These are phyloP conservation scores for Zea luxurians DNA, from an alignment of 176 grass and related monocot genomes.

Conservation along the genomic window DNA sequence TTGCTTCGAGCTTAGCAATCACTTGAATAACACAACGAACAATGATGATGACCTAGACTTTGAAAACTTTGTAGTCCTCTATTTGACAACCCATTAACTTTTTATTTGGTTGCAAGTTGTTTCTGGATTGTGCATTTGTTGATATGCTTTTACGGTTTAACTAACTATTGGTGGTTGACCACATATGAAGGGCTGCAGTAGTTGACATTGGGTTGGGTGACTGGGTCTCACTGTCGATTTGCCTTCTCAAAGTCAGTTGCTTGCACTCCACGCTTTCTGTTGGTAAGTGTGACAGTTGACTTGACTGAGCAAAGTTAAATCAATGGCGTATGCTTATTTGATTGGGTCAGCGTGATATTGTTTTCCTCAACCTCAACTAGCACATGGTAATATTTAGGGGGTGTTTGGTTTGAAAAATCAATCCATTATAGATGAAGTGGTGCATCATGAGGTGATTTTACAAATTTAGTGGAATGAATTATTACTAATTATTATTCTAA, in stretches of 20 bases:
- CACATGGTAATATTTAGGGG: not conserved
- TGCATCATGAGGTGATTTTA: no score
- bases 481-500: no score
- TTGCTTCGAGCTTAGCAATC: slow-evolving; percentile 23
- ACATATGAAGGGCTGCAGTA: not conserved
- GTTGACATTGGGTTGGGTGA: not conserved
- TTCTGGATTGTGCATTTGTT: not conserved
- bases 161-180: not conserved
- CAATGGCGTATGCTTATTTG: not conserved
- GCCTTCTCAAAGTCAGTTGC: slow-evolving; percentile 9
- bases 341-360: not conserved
- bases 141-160: not conserved
- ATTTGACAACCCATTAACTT: slow-evolving; percentile 17
- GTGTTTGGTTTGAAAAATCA: no score
- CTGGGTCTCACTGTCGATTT: not conserved
- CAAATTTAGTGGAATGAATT: no score
- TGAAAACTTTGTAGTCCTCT: not conserved
- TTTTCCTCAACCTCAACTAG: not conserved
- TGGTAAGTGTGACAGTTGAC: slow-evolving; percentile 4
- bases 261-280: not conserved
- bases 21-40: slow-evolving; percentile 6
- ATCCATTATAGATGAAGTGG: no score
- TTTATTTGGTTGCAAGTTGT: not conserved
- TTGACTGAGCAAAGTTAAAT: not conserved
- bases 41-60: not conserved